These are phyloP conservation scores for Fusarium sp. DNA, from an alignment of 2,329 filamentous ascomycete species.

Conservation along the genomic window DNA sequence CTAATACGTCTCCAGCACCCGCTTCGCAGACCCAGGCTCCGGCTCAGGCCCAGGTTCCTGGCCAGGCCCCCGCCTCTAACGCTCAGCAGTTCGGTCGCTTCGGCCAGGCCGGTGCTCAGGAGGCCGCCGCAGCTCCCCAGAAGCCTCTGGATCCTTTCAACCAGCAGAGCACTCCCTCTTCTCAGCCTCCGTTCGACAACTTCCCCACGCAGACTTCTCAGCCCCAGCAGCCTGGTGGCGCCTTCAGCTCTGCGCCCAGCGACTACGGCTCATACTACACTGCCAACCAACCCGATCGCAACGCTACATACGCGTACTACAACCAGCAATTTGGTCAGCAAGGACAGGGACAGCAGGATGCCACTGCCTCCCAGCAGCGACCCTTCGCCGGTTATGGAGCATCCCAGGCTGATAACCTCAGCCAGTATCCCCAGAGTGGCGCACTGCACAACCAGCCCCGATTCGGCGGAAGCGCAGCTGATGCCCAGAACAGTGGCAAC, in stretches of 20 bases:
- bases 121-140: constrained; percentile 66
- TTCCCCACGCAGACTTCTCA: constrained; percentile 67
- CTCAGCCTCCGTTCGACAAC: constrained; percentile 67
- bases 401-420: constrained; percentile 68
- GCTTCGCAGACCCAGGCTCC: constrained; percentile 53
- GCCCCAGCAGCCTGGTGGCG: constrained; percentile 67
- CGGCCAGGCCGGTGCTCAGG: constrained; percentile 67
- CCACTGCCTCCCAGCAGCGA: constrained; percentile 72
- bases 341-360: constrained; percentile 76
- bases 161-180: constrained; percentile 68
- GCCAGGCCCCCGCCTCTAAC: constrained; percentile 62
- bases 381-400: constrained; percentile 77
- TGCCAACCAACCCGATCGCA: constrained; percentile 73
- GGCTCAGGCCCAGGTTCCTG: constrained; percentile 42
- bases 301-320: constrained; percentile 79
- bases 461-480: constrained; percentile 64
- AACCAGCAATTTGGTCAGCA: constrained; percentile 66
- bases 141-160: constrained; percentile 90
- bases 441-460: constrained; percentile 62
- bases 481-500: constrained; percentile 85
- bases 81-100: constrained; percentile 75
- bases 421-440: constrained; percentile 78
- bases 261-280: constrained; percentile 90
- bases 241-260: constrained; percentile 75
- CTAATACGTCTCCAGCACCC: constrained; percentile 34